These are phyloP conservation scores for Fusarium papillatum DNA, from an alignment of 2,329 filamentous ascomycete species.

Conservation along the genomic window DNA sequence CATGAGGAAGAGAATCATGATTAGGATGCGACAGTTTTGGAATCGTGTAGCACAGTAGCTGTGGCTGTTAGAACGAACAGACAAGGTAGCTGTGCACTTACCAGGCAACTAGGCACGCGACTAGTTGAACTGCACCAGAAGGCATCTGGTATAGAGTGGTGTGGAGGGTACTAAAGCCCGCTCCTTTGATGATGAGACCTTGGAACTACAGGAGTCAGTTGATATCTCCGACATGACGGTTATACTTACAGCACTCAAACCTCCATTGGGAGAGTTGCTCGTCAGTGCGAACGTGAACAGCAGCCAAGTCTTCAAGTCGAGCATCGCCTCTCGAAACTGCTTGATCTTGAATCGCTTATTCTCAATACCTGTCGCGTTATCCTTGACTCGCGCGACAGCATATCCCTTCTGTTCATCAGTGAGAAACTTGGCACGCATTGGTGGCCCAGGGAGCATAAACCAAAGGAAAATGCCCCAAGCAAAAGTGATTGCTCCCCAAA, in stretches of 20 bases:
- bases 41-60: conserved; percentile 29
- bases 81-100: neutral
- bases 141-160: conserved; percentile 38
- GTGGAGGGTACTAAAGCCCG: conserved; percentile 32
- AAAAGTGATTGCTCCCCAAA: conserved; percentile 42
- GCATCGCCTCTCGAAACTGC: conserved; percentile 61
- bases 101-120: conserved; percentile 31
- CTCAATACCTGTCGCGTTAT: conserved; percentile 65
- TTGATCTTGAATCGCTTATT: conserved; percentile 63
- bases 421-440: conserved; percentile 64
- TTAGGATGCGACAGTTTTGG: conserved; percentile 20
- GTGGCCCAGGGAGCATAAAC: conserved; percentile 65
- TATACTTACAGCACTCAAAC: conserved; percentile 42
- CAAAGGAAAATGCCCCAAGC: conserved; percentile 68
- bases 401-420: conserved; percentile 59
- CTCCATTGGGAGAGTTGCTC: conserved; percentile 69
- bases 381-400: conserved; percentile 61
- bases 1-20: conserved; percentile 22
- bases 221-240: neutral
- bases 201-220: conserved; percentile 31
- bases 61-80: neutral
- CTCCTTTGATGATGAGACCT: conserved; percentile 40
- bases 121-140: conserved; percentile 28
- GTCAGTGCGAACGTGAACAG: conserved; percentile 65
- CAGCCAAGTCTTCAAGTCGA: conserved; percentile 72